These are phyloP conservation scores for Trebouxia sp. DNA, from an alignment of 139 green algal species.

Conservation along the genomic window DNA sequence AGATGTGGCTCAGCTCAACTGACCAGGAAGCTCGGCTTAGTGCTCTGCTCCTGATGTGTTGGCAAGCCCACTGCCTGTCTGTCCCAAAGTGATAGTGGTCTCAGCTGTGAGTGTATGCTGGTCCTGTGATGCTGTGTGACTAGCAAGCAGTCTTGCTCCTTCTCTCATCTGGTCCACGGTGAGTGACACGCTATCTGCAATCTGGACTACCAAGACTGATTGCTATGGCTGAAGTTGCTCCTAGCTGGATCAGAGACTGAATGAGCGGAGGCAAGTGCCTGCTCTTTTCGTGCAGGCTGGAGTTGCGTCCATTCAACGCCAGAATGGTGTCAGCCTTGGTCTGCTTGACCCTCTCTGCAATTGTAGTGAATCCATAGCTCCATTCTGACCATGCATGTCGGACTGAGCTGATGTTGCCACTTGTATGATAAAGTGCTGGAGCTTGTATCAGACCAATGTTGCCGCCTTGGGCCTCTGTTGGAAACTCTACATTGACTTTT, in stretches of 20 bases:
- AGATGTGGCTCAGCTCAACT: neutral
- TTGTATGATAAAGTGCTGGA: neutral
- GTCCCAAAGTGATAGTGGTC: neutral
- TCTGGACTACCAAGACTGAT: conserved; percentile 4
- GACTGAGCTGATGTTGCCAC: neutral
- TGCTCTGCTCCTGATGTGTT: conserved; percentile 10
- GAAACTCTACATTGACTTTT: neutral
- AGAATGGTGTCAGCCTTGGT: neutral
- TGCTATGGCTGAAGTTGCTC: neutral
- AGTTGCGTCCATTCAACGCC: neutral
- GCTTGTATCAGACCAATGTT: neutral
- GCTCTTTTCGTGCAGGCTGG: neutral
- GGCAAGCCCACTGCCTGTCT: neutral
- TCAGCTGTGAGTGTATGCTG: conserved; percentile 6
- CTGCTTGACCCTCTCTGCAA: conserved; percentile 8
- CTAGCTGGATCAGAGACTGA: neutral
- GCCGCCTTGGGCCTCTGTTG: neutral
- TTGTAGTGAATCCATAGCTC: neutral
- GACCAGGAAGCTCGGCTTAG: neutral
- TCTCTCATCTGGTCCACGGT: neutral
- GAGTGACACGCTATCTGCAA: conserved; percentile 1
- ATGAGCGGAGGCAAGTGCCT: no score
- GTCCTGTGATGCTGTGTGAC: neutral
- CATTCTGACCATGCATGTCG: neutral
- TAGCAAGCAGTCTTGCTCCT: conserved; percentile 1